Evolutionary conservation across 139 green algal genomes (phyloP).

Genomic region (Picochlorum sp.): DNA sequence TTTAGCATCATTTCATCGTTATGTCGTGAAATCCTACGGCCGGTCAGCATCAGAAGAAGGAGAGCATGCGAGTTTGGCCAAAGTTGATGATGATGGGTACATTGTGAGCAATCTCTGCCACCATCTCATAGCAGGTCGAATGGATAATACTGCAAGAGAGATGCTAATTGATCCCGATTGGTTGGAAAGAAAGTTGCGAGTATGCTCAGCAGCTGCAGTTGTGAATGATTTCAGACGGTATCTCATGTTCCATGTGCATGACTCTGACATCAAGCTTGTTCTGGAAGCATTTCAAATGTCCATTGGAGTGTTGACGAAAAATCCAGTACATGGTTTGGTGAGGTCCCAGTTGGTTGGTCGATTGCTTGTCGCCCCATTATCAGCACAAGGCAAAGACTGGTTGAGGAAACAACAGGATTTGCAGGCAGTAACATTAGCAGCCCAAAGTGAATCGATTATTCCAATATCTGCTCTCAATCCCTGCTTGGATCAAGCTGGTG

Average conservation of each 20-base stretch:
- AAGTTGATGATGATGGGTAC: slow-evolving; percentile 37
- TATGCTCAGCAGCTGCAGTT: slow-evolving; percentile 47
- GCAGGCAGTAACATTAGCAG: no score
- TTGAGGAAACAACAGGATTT: slow-evolving; percentile 10
- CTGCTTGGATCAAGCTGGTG: slow-evolving; percentile 68
- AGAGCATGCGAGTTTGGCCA: background rate
- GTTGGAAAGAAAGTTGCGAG: slow-evolving; percentile 70
- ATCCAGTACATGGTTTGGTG: slow-evolving; percentile 55
- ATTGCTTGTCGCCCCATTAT: slow-evolving; percentile 45
- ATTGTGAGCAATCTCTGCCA: slow-evolving; percentile 59
- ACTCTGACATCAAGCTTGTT: slow-evolving; percentile 37
- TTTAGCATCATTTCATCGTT: no score
- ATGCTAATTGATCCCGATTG: slow-evolving; percentile 59
- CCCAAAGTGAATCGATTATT: background rate
- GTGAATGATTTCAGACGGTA: slow-evolving; percentile 68
- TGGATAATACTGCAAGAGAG: slow-evolving; percentile 17
- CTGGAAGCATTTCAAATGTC: slow-evolving; percentile 75
- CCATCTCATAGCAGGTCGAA: slow-evolving; percentile 48
- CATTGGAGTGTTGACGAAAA: slow-evolving; percentile 46
- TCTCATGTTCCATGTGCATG: slow-evolving; percentile 17
- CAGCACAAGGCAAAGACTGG: slow-evolving; percentile 8
- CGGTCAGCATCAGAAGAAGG: no score
- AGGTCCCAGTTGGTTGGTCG: slow-evolving; percentile 62
- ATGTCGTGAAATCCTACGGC: no score
- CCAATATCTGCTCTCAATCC: slow-evolving; percentile 25